Evolutionary conservation across 257 asterid species (phyloP).

Genomic region (Nicotiana knightiana): DNA sequence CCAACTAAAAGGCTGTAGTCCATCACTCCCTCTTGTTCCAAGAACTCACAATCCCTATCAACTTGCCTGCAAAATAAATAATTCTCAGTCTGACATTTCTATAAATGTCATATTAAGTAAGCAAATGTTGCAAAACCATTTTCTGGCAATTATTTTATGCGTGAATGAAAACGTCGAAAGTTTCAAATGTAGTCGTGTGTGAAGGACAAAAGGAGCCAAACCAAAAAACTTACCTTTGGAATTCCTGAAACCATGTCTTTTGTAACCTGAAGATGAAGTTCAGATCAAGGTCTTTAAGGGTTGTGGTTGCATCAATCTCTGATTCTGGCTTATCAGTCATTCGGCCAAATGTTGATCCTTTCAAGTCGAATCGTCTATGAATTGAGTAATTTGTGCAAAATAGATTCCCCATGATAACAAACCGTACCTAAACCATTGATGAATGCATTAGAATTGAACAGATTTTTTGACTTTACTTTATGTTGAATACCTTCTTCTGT

Average conservation of each 20-base stretch:
- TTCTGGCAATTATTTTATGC: neutral
- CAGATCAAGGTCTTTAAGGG: conserved; percentile 91
- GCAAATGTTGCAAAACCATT: neutral
- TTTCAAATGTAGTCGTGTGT: too few species aligned
- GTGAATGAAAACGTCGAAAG: neutral
- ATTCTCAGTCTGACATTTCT: neutral
- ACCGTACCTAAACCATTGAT: conserved; percentile 51
- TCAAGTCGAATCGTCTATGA: conserved; percentile 73
- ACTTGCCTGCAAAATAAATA: conserved; percentile 29
- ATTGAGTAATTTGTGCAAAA: conserved; percentile 69
- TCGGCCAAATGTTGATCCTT: conserved; percentile 94
- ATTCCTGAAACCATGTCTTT: conserved; percentile 84
- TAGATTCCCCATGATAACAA: conserved; percentile 83
- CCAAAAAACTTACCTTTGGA: conserved; percentile 47
- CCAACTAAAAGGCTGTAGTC: conserved; percentile 46
- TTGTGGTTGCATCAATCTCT: conserved; percentile 78
- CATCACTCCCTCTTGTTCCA: conserved; percentile 42
- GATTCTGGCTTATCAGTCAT: conserved; percentile 82
- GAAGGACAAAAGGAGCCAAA: neutral
- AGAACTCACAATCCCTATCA: conserved; percentile 37
- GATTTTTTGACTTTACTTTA: too few species aligned
- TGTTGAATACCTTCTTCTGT: conserved; percentile 54
- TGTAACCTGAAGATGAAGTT: conserved; percentile 71
- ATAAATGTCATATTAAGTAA: neutral
- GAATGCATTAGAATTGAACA: conserved; percentile 8